Base-by-base conservation (phyloP, 148 eudicot species). In the Fagopyrum tataricum region DNA sequence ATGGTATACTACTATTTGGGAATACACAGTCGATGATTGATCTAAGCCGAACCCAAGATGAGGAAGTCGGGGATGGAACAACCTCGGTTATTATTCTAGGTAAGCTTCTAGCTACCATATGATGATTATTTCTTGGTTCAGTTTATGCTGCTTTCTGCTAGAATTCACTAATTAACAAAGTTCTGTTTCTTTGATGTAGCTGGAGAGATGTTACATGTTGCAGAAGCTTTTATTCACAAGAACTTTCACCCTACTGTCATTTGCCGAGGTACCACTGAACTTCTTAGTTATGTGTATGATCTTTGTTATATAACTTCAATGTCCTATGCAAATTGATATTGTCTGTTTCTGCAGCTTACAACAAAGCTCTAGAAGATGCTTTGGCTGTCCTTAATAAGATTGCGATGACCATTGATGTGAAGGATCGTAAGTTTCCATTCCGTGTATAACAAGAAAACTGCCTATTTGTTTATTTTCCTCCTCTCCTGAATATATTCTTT, bases 161-260 rank as follows among this genome's bases (percentile, higher is more conserved):
- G 37, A 31, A 31, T 31, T 31, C 37, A 31, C 37, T 31, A 3
- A 31, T 31, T 31, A 0, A 31, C 37, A 31, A 31, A 1, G 37
- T 39, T 10, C 39, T 15, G 7, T 8, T 31, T 23, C 42, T 74
- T 10, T 23, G 58, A 71, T 69, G 78, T 74, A 91, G 98, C 98
- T 75, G 98, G 98, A 51, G 98, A 94, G 86, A 94, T 94, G 98
- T 97, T 94, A 74, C 97, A 94, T 78, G 98, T 94, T 70, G 97
- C 97, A 11, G 97, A 94, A 80, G 97, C 96, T 44, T 91, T 87
- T 79, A 88, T 94, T 80, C 88, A 87, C 82, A 91, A 89, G 79
- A 87, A 78, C 14, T 94, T 88, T 79, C 98, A 94, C 76, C 98
- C 98, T 74, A 94, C 98, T 69, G 98, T 94, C 61, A 91, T 94